Evolutionary conservation across 2,329 filamentous ascomycete genomes (phyloP), one percentile per base, ranked within the genome.

Genomic region (Penicillium sclerotigenum): DNA sequence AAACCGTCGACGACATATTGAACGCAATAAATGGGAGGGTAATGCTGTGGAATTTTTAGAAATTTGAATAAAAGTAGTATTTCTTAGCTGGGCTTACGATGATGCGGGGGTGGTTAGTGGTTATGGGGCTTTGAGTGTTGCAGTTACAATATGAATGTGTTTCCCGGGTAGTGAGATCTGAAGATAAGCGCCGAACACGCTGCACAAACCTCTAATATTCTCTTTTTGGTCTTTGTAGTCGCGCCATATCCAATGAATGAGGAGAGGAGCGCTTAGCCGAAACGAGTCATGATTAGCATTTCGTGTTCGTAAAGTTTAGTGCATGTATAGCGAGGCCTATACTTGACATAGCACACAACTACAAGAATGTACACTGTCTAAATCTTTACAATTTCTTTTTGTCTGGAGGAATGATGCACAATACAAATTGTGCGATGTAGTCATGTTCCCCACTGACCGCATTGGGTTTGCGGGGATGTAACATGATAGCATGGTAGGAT

Each of bases 401-500:
- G 9, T n/a, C 22, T 4, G 7, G 6, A n/a, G 20, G 8, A n/a
- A 46, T 22, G 13, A 11, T 13, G 9, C 24, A 13, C 7, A 46
- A 13, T 8, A 8, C 14, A 46, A 16, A n/a, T 37, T 26, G 22
- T 16, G 22, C 37, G 6, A n/a, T 33, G 18, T 24, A 46, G 40
- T 47, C 49, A 45, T 52, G 1, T 10, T 34, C 36, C 24, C 45
- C 45, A 37, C 49, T 46, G 49, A 36, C 45, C 52, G 52, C 45
- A 42, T 54, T 24, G 18, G 29, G 45, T 26, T 50, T 54, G 52
- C 45, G 52, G 52, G 52, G 52, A 49, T 36, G 34, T 49, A 28
- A 28, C 34, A 31, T 49, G 51, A 36, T 37, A 24, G 22, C 24
- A 42, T 37, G 22, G 37, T 29, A 49, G 29, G 52, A 54, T 54